Evolutionary conservation across 768 basidiomycete genomes (phyloP).

Genomic region (Panellus pusillus): DNA sequence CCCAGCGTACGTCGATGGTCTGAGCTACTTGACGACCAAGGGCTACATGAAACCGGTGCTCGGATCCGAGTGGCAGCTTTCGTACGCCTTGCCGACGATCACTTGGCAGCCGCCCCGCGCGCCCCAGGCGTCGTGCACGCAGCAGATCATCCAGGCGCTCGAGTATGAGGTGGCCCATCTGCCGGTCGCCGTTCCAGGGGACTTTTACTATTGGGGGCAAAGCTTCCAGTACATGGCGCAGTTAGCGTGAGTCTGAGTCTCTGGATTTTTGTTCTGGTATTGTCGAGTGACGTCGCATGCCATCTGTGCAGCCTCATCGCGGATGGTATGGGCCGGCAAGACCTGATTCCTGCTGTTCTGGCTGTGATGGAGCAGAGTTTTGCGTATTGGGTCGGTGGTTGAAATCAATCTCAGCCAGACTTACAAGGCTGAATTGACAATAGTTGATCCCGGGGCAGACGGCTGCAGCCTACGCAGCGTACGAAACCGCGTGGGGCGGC

Average conservation of each 20-base stretch:
- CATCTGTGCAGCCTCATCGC: conserved; percentile 28
- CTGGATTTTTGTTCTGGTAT: neutral
- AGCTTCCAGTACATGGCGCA: conserved; percentile 28
- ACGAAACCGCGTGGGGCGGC: conserved; percentile 37
- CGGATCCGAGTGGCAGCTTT: conserved; percentile 32
- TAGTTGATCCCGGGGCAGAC: conserved; percentile 8
- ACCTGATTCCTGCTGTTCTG: conserved; percentile 30
- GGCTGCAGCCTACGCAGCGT: conserved; percentile 27
- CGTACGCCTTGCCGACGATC: conserved; percentile 32
- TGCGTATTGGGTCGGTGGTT: conserved; percentile 26
- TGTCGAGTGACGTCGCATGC: too few species aligned
- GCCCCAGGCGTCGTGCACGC: conserved; percentile 31
- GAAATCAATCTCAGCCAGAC: neutral
- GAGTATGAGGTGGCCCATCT: conserved; percentile 54
- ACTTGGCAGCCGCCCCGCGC: conserved; percentile 33
- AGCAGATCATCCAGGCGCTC: conserved; percentile 30
- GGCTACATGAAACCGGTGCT: conserved; percentile 35
- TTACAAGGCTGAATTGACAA: neutral
- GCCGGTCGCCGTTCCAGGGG: conserved; percentile 40
- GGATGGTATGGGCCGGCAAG: conserved; percentile 32
- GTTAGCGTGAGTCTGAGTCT: conserved; percentile 28
- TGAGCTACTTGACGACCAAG: conserved; percentile 35
- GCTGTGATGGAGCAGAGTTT: conserved; percentile 27
- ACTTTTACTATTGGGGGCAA: conserved; percentile 36
- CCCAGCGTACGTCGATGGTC: conserved; percentile 22